A percentile compares a stretch with the other conserved stretches of the same genome.
Conservation (phyloP, 768 basidiomycete genomes). For the Pleurotus eryngii region DNA sequence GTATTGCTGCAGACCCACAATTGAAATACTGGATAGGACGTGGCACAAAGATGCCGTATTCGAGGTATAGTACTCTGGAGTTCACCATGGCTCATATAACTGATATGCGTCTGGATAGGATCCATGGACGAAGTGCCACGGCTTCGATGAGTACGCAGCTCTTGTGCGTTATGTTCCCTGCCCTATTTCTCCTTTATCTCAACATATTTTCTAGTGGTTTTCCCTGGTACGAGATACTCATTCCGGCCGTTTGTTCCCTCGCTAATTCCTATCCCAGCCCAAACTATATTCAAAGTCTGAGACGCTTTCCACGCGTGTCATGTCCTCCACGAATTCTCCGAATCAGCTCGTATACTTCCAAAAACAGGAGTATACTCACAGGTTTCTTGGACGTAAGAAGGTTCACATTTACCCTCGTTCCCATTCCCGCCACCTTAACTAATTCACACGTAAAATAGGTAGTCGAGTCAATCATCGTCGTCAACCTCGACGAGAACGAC, state of each 20-base stretch:
- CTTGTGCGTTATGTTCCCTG: conserved; percentile 37
- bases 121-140: conserved; percentile 46
- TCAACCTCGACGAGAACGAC: conserved; percentile 64
- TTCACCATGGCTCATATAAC: background rate
- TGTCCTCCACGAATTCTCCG: conserved; percentile 56
- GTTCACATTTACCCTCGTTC: conserved; percentile 22
- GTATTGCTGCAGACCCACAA: conserved; percentile 50
- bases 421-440: background rate
- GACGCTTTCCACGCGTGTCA: conserved; percentile 47
- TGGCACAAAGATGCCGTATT: conserved; percentile 55
- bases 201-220: conserved; percentile 39
- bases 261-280: conserved; percentile 32
- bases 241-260: background rate
- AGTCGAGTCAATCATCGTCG: conserved; percentile 56
- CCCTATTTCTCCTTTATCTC: background rate
- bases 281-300: conserved; percentile 52
- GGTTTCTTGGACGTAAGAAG: conserved; percentile 49
- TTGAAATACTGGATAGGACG: conserved; percentile 48
- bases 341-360: conserved; percentile 61
- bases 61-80: conserved; percentile 37
- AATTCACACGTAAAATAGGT: conserved; percentile 29
- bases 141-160: conserved; percentile 48
- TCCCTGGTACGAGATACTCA: conserved; percentile 34
- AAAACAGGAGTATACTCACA: conserved; percentile 58
- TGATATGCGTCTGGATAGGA: conserved; percentile 29